Conservation (phyloP, 306 rosid species). For the Quercus bicolor region DNA sequence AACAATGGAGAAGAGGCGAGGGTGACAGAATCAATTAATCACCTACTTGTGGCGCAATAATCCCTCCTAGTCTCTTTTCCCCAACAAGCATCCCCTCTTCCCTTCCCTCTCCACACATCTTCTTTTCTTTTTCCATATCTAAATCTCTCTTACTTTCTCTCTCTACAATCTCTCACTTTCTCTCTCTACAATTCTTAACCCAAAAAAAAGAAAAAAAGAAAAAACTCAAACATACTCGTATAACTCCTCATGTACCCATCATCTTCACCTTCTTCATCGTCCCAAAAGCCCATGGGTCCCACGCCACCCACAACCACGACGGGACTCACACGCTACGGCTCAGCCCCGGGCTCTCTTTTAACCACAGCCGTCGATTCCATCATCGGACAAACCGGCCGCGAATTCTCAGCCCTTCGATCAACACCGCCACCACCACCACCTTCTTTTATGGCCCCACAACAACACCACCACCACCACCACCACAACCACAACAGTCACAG, state of each 20-base stretch:
- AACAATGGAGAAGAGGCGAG: not conserved
- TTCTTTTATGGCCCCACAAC: conserved; percentile 10
- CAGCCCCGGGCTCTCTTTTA: conserved; percentile 72
- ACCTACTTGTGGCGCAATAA: conserved; percentile 15
- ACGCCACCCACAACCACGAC: not conserved
- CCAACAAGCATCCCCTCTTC: not conserved
- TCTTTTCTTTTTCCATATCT: not conserved
- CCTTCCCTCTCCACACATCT: too few species aligned
- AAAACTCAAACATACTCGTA: too few species aligned
- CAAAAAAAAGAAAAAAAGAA: too few species aligned
- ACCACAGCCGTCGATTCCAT: conserved; percentile 58
- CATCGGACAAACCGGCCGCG: conserved; percentile 33
- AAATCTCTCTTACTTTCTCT: not conserved
- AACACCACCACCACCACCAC: not conserved
- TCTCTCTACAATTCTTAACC: not conserved
- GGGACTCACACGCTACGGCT: conserved; percentile 67
- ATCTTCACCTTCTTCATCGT: conserved; percentile 40
- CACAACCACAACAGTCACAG: not conserved
- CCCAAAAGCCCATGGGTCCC: conserved; percentile 35
- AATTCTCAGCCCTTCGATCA: conserved; percentile 32
- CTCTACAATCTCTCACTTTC: not conserved
- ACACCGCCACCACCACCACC: not conserved
- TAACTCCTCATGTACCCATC: conserved; percentile 39
- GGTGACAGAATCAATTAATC: not conserved
- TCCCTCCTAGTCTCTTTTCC: conserved; percentile 16